Evolutionary conservation across 176 grass and related monocot species (phyloP), one percentile per base, ranked within the genome.

Genomic region (Cymbopogon citratus): DNA sequence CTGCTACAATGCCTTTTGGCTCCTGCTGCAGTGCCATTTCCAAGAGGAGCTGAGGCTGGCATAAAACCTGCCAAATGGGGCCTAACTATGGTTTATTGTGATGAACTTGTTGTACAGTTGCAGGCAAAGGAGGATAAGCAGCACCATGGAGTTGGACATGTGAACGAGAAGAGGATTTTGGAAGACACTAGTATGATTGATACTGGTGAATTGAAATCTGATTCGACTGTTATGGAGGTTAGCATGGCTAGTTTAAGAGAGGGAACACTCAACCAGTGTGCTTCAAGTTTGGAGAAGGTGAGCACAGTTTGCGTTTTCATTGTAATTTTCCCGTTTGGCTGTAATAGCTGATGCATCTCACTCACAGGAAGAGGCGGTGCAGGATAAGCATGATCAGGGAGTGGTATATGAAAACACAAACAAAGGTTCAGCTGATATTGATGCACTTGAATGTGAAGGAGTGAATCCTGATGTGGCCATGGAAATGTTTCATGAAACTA

Each of bases 231-330:
- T 79, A 28, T 28, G n/a, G 75, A 24, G n/a, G 54, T 71, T 79
- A 26, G 51, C 45, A 69, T 35, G 49, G 54, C 28, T 79, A 54
- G 57, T 7, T 45, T 41, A 48, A 78, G 3, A 5, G 48, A 60
- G 28, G 75, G 60, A 80, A 70, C 28, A 40, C 38, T 5, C 62
- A 75, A 69, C 70, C 34, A 56, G 19, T 54, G 27, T 25, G 29
- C 39, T 75, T 80, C 84, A 52, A 66, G 49, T 83, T 45, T 40
- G 19, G 80, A 75, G 62, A 84, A 69, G 49, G 87, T 88, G 35
- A 56, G 64, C 66, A 40, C 26, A 57, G 15, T 71, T 48, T 77
- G 11, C 6, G 24, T 33, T 26, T 51, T 39, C 3, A 13, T 51
- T 41, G 6, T 83, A 3, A 33, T 45, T 35, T 28, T 70, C 29